These are phyloP conservation scores for Malania oleifera DNA, from an alignment of 164 flowering plant species.

Conservation along the genomic window DNA sequence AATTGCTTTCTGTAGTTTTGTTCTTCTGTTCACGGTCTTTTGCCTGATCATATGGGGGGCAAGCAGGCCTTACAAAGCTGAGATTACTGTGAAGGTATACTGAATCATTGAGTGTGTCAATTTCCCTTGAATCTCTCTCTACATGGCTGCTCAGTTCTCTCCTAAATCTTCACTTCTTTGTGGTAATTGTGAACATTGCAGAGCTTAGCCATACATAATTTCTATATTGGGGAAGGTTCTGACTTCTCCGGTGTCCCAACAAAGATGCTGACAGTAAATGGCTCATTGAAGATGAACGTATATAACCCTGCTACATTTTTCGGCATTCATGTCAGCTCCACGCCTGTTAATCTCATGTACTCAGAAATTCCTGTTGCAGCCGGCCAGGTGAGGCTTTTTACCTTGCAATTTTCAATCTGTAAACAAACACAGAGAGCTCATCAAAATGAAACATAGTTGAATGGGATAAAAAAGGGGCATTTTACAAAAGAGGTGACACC, in stretches of 20 bases:
- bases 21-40: conserved; percentile 41
- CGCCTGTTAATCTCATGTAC: conserved; percentile 59
- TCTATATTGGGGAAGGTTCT: conserved; percentile 65
- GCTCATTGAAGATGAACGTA: conserved; percentile 60
- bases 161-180: neutral
- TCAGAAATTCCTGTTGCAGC: conserved; percentile 74
- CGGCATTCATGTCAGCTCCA: conserved; percentile 87
- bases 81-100: conserved; percentile 43
- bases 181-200: conserved; percentile 25
- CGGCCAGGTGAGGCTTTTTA: conserved; percentile 52
- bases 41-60: conserved; percentile 62
- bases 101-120: too few relatives aligned
- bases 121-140: too few relatives aligned
- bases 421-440: neutral
- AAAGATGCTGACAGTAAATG: conserved; percentile 70
- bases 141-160: too few relatives aligned
- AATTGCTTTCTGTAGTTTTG: conserved; percentile 38
- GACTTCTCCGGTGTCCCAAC: conserved; percentile 87
- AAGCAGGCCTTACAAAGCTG: conserved; percentile 44
- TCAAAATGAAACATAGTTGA: too few relatives aligned
- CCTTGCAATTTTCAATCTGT: neutral
- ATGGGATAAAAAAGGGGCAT: too few relatives aligned
- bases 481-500: too few relatives aligned
- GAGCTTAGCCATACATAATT: conserved; percentile 61
- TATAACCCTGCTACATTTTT: conserved; percentile 83